phyloP scores from a whole-genome alignment of 225 moss, liverwort and hornwort genomes.

The Pleurozium schreberi region DNA sequence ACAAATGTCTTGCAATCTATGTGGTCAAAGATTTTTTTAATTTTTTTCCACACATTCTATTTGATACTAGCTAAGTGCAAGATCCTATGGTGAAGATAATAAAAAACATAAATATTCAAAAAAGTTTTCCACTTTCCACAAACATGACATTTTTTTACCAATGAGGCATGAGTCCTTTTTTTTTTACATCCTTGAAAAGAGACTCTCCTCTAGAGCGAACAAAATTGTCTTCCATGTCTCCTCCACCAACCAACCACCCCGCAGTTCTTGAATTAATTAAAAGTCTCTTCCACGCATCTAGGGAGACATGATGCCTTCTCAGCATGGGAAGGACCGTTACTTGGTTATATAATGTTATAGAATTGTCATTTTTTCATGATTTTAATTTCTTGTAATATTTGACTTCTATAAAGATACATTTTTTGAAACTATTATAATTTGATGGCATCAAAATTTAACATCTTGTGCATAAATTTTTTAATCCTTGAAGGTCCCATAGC shows the following conservation, averaged over 20 bases:
- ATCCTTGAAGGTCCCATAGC: accelerated
- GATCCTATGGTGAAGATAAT: background rate
- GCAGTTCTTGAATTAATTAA: background rate
- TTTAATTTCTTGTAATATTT: background rate
- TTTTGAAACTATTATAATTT: background rate
- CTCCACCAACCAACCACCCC: too few species aligned
- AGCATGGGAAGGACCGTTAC: background rate
- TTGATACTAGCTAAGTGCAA: background rate
- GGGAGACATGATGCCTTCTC: background rate
- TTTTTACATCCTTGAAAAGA: too few species aligned
- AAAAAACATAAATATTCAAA: background rate
- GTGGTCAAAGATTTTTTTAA: background rate
- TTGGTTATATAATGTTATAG: background rate
- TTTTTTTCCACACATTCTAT: background rate
- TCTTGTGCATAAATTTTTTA: too few species aligned
- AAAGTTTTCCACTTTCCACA: background rate
- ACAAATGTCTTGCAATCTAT: background rate
- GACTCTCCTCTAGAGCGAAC: background rate
- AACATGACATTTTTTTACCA: background rate
- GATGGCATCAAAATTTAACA: background rate
- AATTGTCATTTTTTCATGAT: background rate
- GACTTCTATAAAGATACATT: background rate
- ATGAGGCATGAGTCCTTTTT: background rate
- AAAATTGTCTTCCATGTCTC: too few species aligned
- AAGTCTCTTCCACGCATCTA: background rate